Percentiles rank a stretch among this genome's conserved stretches.
Evolutionary conservation across 345 rosid genomes (phyloP).

Genomic region (Salix purpurea): DNA sequence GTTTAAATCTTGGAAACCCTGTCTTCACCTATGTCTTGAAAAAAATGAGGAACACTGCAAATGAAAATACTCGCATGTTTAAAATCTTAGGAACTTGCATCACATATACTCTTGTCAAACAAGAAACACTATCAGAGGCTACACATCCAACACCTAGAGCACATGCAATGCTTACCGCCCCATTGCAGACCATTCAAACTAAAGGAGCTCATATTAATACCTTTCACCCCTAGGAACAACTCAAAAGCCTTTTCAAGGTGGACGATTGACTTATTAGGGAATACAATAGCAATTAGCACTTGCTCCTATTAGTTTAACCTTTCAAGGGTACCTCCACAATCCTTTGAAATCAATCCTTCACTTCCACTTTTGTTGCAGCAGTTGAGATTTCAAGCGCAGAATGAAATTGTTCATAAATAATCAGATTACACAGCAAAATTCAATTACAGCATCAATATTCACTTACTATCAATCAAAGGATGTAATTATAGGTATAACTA

Average conservation of each 20-base stretch:
- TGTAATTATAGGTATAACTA: neutral
- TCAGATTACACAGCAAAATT: neutral
- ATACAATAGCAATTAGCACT: neutral
- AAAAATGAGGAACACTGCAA: neutral
- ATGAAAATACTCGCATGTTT: neutral
- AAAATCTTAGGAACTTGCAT: neutral
- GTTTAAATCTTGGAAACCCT: neutral
- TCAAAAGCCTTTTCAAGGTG: neutral
- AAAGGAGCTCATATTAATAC: neutral
- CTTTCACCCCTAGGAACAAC: neutral
- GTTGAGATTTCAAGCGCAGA: neutral
- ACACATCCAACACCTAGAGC: neutral
- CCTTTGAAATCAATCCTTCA: neutral
- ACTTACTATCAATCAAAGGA: neutral
- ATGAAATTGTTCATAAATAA: neutral
- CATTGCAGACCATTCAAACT: neutral
- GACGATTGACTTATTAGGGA: neutral
- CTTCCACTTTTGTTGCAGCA: neutral
- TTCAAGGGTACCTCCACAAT: neutral
- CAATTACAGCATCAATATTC: neutral
- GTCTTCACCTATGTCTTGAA: neutral
- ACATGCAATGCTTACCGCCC: neutral
- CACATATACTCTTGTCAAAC: neutral
- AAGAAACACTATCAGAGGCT: neutral
- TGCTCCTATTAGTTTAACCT: neutral